These are phyloP conservation scores for Nyctanthes arbortristis DNA, from an alignment of 257 asterid species.

Conservation along the genomic window DNA sequence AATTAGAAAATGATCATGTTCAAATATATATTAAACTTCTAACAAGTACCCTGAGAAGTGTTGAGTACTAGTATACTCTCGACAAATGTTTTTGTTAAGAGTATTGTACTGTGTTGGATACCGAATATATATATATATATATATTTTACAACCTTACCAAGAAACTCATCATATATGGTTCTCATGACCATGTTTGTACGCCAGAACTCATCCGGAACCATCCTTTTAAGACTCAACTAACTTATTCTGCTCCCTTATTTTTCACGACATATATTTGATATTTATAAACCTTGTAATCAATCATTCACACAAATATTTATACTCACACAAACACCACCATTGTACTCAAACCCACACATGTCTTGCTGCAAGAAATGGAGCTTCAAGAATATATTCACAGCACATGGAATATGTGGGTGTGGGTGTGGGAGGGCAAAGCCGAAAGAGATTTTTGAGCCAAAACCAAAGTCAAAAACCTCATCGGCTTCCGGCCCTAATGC, in stretches of 20 bases:
- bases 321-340: not conserved
- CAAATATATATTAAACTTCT: no score
- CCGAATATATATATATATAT: no score
- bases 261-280: slow-evolving; percentile 1
- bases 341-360: slow-evolving; percentile 17
- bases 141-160: not conserved
- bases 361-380: slow-evolving; percentile 40
- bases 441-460: slow-evolving; percentile 43
- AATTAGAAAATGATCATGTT: not conserved
- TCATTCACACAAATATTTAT: not conserved
- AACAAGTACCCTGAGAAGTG: no score
- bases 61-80: no score
- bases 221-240: slow-evolving; percentile 17
- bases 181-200: not conserved
- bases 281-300: not conserved
- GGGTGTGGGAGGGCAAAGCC: slow-evolving; percentile 49
- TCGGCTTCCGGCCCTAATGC: slow-evolving; percentile 21
- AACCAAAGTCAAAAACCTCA: slow-evolving; percentile 23
- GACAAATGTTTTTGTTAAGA: no score
- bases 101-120: no score
- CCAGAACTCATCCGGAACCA: slow-evolving; percentile 3
- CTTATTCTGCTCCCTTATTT: slow-evolving; percentile 8
- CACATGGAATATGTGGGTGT: slow-evolving; percentile 50
- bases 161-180: not conserved
- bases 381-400: slow-evolving; percentile 36